Evolutionary conservation across 805 yeast genomes (phyloP).

Genomic region (Yamadazyma laniorum): DNA sequence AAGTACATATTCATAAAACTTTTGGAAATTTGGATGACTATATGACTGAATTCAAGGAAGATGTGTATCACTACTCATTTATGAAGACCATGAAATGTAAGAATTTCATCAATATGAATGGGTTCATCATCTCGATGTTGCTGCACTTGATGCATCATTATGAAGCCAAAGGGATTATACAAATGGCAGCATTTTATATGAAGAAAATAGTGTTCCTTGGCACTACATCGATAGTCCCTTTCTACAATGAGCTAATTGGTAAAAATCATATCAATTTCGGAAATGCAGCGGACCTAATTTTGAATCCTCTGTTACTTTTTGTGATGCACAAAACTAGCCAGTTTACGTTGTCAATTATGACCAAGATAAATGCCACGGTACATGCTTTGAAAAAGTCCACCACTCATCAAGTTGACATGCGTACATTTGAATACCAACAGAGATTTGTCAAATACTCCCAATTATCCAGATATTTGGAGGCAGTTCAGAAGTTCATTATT

Average conservation of each 20-base stretch:
- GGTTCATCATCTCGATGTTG: slow-evolving; percentile 28
- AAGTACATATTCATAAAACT: slow-evolving; percentile 25
- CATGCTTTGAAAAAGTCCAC: slow-evolving; percentile 18
- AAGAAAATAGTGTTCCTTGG: slow-evolving; percentile 26
- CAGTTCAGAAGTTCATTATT: slow-evolving; percentile 18
- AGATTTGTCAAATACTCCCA: slow-evolving; percentile 23
- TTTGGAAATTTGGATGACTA: slow-evolving; percentile 27
- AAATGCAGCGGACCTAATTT: slow-evolving; percentile 35
- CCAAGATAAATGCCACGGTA: slow-evolving; percentile 24
- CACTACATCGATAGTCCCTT: slow-evolving; percentile 30
- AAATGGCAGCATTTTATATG: slow-evolving; percentile 33
- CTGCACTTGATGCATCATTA: slow-evolving; percentile 40
- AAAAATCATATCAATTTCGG: slow-evolving; percentile 40
- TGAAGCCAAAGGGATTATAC: slow-evolving; percentile 26
- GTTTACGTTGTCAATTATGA: slow-evolving; percentile 22
- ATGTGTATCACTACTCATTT: slow-evolving; percentile 19
- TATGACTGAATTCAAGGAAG: slow-evolving; percentile 18
- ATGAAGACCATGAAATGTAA: slow-evolving; percentile 26
- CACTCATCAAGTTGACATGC: slow-evolving; percentile 21
- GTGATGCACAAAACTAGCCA: slow-evolving; percentile 30
- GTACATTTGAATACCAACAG: slow-evolving; percentile 17
- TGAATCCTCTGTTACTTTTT: slow-evolving; percentile 39
- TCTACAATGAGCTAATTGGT: slow-evolving; percentile 28
- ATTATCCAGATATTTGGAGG: slow-evolving; percentile 25
- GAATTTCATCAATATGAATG: slow-evolving; percentile 24